phyloP scores from a whole-genome alignment of 2,329 filamentous ascomycete genomes.

The Colletotrichum lini region DNA sequence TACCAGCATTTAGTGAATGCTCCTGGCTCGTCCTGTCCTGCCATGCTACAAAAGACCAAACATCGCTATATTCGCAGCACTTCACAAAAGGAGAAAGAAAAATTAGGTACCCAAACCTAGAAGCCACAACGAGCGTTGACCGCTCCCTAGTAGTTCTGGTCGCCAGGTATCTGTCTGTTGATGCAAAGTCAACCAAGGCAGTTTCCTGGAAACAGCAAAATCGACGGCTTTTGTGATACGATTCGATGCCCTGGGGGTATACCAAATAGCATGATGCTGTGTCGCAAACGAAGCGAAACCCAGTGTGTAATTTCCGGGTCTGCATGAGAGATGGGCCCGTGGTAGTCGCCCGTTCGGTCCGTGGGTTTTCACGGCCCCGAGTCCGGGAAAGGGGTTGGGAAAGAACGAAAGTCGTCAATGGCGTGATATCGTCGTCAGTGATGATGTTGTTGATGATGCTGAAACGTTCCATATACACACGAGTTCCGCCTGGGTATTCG shows the following conservation, averaged over 20 bases:
- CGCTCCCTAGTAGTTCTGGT: background rate
- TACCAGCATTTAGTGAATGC: constrained; percentile 32
- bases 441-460: constrained; percentile 33
- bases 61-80: constrained; percentile 40
- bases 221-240: constrained; percentile 42
- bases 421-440: constrained; percentile 55
- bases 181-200: constrained; percentile 32
- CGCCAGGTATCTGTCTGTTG: constrained; percentile 19
- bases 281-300: constrained; percentile 36
- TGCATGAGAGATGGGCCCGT: background rate
- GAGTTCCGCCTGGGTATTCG: constrained; percentile 41
- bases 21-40: constrained; percentile 27
- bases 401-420: constrained; percentile 49
- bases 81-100: constrained; percentile 36
- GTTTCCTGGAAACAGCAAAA: constrained; percentile 40
- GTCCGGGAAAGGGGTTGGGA: constrained; percentile 11
- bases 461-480: constrained; percentile 34
- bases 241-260: constrained; percentile 42
- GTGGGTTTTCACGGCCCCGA: background rate
- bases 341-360: background rate
- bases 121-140: constrained; percentile 6
- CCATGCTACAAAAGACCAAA: constrained; percentile 42
- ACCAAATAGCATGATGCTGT: constrained; percentile 41
- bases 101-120: constrained; percentile 38
- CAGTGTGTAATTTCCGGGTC: constrained; percentile 8